Conservation (phyloP, 257 asterid genomes). For the Nicotiana attenuata region DNA sequence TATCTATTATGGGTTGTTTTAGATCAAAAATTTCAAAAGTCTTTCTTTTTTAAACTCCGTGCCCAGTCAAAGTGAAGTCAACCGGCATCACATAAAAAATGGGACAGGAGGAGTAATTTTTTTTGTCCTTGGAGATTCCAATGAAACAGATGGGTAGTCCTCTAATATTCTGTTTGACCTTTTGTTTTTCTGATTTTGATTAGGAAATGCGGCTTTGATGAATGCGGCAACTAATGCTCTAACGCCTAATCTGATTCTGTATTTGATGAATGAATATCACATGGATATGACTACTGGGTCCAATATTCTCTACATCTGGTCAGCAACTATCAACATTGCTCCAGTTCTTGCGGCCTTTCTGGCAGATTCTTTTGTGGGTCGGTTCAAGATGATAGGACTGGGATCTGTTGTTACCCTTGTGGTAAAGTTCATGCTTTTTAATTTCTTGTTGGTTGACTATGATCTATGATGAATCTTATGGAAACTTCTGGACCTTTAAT, state of each 20-base stretch:
- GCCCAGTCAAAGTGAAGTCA: too few relatives aligned
- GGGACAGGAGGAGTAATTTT: background rate
- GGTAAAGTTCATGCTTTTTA: conserved; percentile 27
- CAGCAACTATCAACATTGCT: conserved; percentile 48
- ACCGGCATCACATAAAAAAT: too few relatives aligned
- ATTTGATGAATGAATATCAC: conserved; percentile 50
- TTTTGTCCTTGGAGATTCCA: background rate
- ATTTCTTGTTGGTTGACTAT: background rate
- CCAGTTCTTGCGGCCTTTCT: conserved; percentile 56
- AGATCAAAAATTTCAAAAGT: too few relatives aligned
- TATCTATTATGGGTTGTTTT: too few relatives aligned
- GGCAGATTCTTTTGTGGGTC: conserved; percentile 63
- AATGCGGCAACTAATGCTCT: conserved; percentile 51
- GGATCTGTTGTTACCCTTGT: conserved; percentile 50
- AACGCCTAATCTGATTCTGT: conserved; percentile 55
- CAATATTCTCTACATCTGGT: conserved; percentile 53
- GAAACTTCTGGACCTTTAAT: background rate
- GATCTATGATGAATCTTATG: background rate
- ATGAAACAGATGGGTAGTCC: background rate
- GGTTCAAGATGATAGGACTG: conserved; percentile 48
- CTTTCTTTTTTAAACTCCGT: too few relatives aligned
- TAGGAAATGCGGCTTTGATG: conserved; percentile 56
- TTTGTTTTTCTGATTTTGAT: background rate
- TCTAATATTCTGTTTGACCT: background rate
- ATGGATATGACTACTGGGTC: conserved; percentile 51